Evolutionary conservation across 345 rosid genomes (phyloP).

Genomic region (Xanthoceras sorbifolium): DNA sequence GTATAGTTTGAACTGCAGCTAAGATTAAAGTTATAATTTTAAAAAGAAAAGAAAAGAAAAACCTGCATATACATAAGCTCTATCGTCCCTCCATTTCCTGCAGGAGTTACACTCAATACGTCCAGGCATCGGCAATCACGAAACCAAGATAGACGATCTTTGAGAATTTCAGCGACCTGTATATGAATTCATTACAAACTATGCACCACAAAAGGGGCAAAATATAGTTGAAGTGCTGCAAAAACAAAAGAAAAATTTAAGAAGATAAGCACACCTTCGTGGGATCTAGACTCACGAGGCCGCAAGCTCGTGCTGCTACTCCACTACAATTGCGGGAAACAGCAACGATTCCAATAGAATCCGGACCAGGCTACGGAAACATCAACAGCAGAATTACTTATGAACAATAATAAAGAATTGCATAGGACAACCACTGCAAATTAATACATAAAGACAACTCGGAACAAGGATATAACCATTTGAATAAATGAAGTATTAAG

Average conservation of each 20-base stretch:
- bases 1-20: not conserved
- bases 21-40: not conserved
- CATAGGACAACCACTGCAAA: not conserved
- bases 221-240: not conserved
- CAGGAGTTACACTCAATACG: constrained; percentile 68
- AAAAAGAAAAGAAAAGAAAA: constrained; percentile 1
- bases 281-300: constrained; percentile 99
- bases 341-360: constrained; percentile 99
- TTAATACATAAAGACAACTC: not conserved
- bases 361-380: constrained; percentile 95
- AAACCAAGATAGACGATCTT: constrained; percentile 96
- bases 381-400: constrained; percentile 9
- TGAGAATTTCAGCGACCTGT: constrained; percentile 90
- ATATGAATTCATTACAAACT: constrained; percentile 18
- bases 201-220: not conserved
- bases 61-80: constrained; percentile 96
- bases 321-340: constrained; percentile 97
- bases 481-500: not conserved
- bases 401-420: not conserved
- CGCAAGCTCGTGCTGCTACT: constrained; percentile 99
- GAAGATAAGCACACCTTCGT: constrained; percentile 67
- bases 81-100: constrained; percentile 84
- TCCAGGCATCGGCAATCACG: constrained; percentile 90
- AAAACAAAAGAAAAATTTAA: not conserved
- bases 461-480: not conserved